Percentiles rank a stretch among this genome's conserved stretches.
phyloP scores from a whole-genome alignment of 805 yeast species.

The Kodamaea kaohsiungensis region DNA sequence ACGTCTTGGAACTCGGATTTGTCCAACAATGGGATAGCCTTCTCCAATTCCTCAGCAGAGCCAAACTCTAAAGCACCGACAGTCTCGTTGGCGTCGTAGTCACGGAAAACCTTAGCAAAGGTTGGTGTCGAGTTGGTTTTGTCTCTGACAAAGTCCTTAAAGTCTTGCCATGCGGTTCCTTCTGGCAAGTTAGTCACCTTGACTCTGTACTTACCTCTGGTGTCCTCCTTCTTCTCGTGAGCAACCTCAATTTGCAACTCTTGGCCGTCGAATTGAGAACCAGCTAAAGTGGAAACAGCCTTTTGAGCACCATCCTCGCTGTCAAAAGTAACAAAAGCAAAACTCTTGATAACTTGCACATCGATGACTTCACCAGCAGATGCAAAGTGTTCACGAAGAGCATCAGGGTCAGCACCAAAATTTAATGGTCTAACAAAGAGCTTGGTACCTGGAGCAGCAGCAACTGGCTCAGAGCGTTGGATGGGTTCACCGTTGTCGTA shows the following conservation, averaged over 20 bases:
- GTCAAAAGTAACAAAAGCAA: slow-evolving; percentile 86
- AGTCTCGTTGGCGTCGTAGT: slow-evolving; percentile 46
- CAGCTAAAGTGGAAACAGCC: slow-evolving; percentile 49
- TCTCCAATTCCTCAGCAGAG: slow-evolving; percentile 71
- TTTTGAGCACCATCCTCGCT: slow-evolving; percentile 53
- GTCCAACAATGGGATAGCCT: slow-evolving; percentile 74
- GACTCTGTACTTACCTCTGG: slow-evolving; percentile 74
- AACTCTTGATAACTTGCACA: slow-evolving; percentile 74
- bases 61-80: slow-evolving; percentile 56
- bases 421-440: slow-evolving; percentile 66
- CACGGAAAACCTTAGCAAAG: slow-evolving; percentile 54
- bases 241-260: slow-evolving; percentile 55
- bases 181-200: slow-evolving; percentile 71
- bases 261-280: slow-evolving; percentile 51
- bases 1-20: slow-evolving; percentile 71
- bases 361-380: slow-evolving; percentile 68
- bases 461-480: slow-evolving; percentile 8
- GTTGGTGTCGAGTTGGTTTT: slow-evolving; percentile 65
- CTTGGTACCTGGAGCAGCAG: slow-evolving; percentile 14
- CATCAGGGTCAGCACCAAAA: slow-evolving; percentile 51
- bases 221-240: slow-evolving; percentile 54
- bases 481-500: slow-evolving; percentile 6
- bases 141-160: slow-evolving; percentile 86
- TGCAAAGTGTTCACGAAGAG: slow-evolving; percentile 67
- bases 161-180: slow-evolving; percentile 82